A percentile compares a stretch with the other conserved stretches of the same genome.
Conservation (phyloP, 176 grass and related monocot species). For the Hordeum vulgare region MorexV3_pseudomolecules_assembly NC_058521.1:418781764-418782263, state of each 20-base stretch:
- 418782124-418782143: slow-evolving; percentile 91
- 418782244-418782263: background rate
- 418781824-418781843: slow-evolving; percentile 32
- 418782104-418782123: slow-evolving; percentile 95
- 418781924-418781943: slow-evolving; percentile 15
- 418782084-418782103: slow-evolving; percentile 64
- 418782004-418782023: slow-evolving; percentile 86
- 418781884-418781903: slow-evolving; percentile 13
- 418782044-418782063: slow-evolving; percentile 67
- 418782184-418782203: slow-evolving; percentile 95
- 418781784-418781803: slow-evolving; percentile 45
- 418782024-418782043: slow-evolving; percentile 66
- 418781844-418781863: slow-evolving; percentile 28
- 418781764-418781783: slow-evolving; percentile 30
- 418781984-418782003: slow-evolving; percentile 69
- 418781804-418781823: slow-evolving; percentile 27
- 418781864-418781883: background rate
- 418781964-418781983: slow-evolving; percentile 40
- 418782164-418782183: slow-evolving; percentile 77
- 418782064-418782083: slow-evolving; percentile 78
- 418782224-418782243: background rate
- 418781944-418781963: slow-evolving; percentile 25
- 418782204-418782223: slow-evolving; percentile 77
- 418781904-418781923: slow-evolving; percentile 17
- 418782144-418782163: slow-evolving; percentile 89